A percentile compares a stretch with the other conserved stretches of the same genome.
These are phyloP conservation scores for Primulina tabacum DNA, from an alignment of 257 asterid species.

Conservation along the genomic window DNA sequence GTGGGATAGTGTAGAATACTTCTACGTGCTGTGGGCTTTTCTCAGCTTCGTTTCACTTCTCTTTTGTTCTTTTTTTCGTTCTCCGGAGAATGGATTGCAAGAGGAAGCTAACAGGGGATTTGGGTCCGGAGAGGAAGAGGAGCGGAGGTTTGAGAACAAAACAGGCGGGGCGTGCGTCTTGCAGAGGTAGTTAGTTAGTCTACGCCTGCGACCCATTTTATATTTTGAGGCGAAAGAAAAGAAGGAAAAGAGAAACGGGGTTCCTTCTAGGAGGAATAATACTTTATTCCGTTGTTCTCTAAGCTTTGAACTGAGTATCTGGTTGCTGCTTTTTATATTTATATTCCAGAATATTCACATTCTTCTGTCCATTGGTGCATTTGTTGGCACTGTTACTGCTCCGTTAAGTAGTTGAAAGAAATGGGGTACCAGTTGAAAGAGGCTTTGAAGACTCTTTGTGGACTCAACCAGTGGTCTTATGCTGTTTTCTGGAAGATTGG, in stretches of 20 bases:
- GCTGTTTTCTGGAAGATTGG: conserved; percentile 97
- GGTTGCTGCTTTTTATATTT: conserved; percentile 16
- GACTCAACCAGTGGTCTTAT: conserved; percentile 90
- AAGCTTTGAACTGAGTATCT: conserved; percentile 24
- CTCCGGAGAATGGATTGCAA: conserved; percentile 56
- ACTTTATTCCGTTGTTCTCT: conserved; percentile 26
- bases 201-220: conserved; percentile 12
- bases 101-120: conserved; percentile 45
- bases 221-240: neutral
- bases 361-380: conserved; percentile 30
- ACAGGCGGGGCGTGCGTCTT: conserved; percentile 99
- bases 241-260: conserved; percentile 15
- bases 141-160: conserved; percentile 95
- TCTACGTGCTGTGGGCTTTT: neutral
- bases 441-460: conserved; percentile 92
- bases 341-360: conserved; percentile 23
- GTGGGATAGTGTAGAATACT: conserved; percentile 74
- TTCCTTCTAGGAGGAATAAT: conserved; percentile 30
- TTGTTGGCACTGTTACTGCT: conserved; percentile 25
- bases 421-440: conserved; percentile 97
- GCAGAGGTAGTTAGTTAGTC: conserved; percentile 98
- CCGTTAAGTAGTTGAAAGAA: conserved; percentile 20
- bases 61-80: conserved; percentile 19
- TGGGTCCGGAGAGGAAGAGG: conserved; percentile 91
- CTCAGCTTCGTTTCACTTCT: conserved; percentile 15